These are phyloP conservation scores for Corylus americana DNA, from an alignment of 306 rosid genomes.

Conservation along the genomic window DNA sequence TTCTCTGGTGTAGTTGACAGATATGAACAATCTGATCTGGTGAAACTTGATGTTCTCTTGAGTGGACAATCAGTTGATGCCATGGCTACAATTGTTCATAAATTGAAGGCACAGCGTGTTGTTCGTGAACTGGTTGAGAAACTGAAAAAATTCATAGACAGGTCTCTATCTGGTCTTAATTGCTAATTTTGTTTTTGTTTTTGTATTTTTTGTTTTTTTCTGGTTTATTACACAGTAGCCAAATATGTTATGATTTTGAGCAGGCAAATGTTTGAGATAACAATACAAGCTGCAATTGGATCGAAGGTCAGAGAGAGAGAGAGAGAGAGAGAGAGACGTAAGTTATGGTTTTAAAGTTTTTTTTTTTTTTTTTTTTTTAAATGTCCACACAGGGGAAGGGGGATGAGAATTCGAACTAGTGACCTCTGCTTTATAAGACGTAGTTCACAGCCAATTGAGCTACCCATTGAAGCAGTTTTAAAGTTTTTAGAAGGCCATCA, in stretches of 20 bases:
- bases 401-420: too few species aligned
- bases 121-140: slow-evolving; percentile 93
- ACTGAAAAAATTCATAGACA: slow-evolving; percentile 87
- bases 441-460: too few species aligned
- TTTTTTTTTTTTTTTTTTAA: too few species aligned
- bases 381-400: too few species aligned
- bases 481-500: background rate
- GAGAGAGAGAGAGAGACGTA: slow-evolving; percentile 33
- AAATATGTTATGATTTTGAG: slow-evolving; percentile 25
- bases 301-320: slow-evolving; percentile 82
- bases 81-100: slow-evolving; percentile 92
- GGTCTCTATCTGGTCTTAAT: slow-evolving; percentile 37
- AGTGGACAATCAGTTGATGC: slow-evolving; percentile 96
- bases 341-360: slow-evolving; percentile 33
- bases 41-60: slow-evolving; percentile 87
- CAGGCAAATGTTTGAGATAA: slow-evolving; percentile 98
- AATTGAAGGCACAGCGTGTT: slow-evolving; percentile 79
- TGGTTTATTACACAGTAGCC: slow-evolving; percentile 16
- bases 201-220: background rate
- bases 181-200: background rate
- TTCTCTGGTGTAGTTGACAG: slow-evolving; percentile 73
- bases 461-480: too few species aligned
- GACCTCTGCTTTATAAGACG: too few species aligned
- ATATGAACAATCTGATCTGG: slow-evolving; percentile 86
- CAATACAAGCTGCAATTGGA: slow-evolving; percentile 89